Percentiles rank a stretch among this genome's conserved stretches.
Conservation (phyloP, 2,329 filamentous ascomycete species). For the Aplosporella prunicola region DNA sequence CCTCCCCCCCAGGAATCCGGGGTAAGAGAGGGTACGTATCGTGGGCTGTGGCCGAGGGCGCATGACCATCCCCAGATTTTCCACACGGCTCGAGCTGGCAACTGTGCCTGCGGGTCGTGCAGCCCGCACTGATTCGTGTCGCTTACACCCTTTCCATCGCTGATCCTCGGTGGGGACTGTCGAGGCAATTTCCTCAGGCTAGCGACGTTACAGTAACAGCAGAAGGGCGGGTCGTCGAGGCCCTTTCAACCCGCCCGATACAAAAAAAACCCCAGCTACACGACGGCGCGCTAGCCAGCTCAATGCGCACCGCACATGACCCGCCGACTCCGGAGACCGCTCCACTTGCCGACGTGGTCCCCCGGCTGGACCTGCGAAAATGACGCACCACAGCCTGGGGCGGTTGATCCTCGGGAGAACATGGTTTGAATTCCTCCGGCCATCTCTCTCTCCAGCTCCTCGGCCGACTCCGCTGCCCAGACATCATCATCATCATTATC, state of each 20-base stretch:
- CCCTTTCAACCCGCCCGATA: not conserved
- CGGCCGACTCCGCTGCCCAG: conserved; percentile 2
- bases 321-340: conserved; percentile 5
- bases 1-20: conserved; percentile 5
- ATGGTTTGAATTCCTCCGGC: no score
- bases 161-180: conserved; percentile 3
- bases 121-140: conserved; percentile 2
- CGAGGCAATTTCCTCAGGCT: not conserved
- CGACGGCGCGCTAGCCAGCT: conserved; percentile 5
- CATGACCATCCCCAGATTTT: conserved; percentile 7
- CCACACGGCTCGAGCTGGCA: not conserved
- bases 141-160: conserved; percentile 4
- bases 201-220: conserved; percentile 6
- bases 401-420: conserved; percentile 3
- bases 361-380: conserved; percentile 7
- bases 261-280: conserved; percentile 4
- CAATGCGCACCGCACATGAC: conserved; percentile 11
- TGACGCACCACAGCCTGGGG: conserved; percentile 7
- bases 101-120: conserved; percentile 4
- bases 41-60: conserved; percentile 3
- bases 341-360: conserved; percentile 2
- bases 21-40: conserved; percentile 9
- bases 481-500: conserved; percentile 4
- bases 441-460: conserved; percentile 2
- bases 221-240: not conserved